Evolutionary conservation across 2,329 filamentous ascomycete genomes (phyloP).

Genomic region (Fragosphaeria purpurea): DNA sequence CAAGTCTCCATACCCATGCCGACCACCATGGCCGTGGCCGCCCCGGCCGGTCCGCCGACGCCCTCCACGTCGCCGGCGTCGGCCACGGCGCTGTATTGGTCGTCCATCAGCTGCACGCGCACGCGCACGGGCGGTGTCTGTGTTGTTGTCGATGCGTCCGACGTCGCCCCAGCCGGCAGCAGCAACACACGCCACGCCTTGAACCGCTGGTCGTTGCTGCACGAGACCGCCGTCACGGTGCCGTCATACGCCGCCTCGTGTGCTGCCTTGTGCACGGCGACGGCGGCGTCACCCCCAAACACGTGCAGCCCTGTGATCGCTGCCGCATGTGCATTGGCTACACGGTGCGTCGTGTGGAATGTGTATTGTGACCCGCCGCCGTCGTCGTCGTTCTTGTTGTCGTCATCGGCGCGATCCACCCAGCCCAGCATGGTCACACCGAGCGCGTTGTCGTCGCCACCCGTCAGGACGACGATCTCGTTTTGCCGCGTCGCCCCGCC

Average conservation of each 20-base stretch:
- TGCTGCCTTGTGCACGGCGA: neutral
- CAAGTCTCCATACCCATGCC: conserved; percentile 40
- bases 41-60: conserved; percentile 13
- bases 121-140: neutral
- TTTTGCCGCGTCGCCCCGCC: no score
- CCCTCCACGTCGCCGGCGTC: conserved; percentile 45
- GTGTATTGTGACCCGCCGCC: conserved; percentile 1
- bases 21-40: conserved; percentile 24
- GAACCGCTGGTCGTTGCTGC: conserved; percentile 52
- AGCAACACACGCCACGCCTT: conserved; percentile 38
- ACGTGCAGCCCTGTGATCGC: conserved; percentile 51
- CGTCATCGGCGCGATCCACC: conserved; percentile 14
- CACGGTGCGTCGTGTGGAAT: conserved; percentile 18
- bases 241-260: no score
- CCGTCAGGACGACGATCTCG: conserved; percentile 51
- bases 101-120: conserved; percentile 32
- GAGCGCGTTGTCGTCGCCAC: conserved; percentile 82
- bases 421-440: conserved; percentile 38
- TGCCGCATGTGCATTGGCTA: conserved; percentile 58
- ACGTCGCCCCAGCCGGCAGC: no score
- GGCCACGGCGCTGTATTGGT: conserved; percentile 49
- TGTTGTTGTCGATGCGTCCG: no score
- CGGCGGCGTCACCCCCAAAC: conserved; percentile 7
- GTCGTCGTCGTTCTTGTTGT: no score
- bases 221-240: conserved; percentile 17